Percentiles rank a stretch among this genome's conserved stretches.
Conservation (phyloP, 2,329 filamentous ascomycete species). For the Purpureocillium takamizusanense region DNA sequence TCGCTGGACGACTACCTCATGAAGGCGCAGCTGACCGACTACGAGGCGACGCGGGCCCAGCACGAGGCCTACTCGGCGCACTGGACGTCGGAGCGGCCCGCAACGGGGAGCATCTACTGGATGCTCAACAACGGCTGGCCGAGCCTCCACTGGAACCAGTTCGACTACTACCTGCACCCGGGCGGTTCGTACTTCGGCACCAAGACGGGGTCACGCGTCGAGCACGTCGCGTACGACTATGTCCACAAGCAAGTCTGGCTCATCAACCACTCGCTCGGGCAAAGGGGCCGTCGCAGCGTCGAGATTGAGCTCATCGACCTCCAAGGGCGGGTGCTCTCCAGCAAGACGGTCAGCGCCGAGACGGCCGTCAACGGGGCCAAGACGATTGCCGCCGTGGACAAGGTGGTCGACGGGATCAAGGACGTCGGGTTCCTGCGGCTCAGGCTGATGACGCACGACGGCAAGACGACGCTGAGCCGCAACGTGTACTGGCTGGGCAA, state of each 20-base stretch:
- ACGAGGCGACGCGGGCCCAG: constrained; percentile 51
- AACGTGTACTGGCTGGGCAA: constrained; percentile 52
- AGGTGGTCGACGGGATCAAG: constrained; percentile 19
- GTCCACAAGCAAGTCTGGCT: constrained; percentile 34
- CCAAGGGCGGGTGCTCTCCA: constrained; percentile 32
- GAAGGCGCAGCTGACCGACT: constrained; percentile 54
- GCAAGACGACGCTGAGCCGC: constrained; percentile 31
- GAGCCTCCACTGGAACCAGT: constrained; percentile 55
- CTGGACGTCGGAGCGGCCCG: constrained; percentile 40
- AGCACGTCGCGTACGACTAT: constrained; percentile 50
- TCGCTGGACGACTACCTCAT: constrained; percentile 48
- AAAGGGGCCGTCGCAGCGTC: constrained; percentile 30
- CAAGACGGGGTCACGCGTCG: constrained; percentile 39
- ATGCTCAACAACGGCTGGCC: constrained; percentile 61
- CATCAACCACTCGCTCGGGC: constrained; percentile 42
- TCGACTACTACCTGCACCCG: constrained; percentile 52
- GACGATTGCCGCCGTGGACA: constrained; percentile 13
- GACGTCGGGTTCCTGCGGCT: constrained; percentile 43
- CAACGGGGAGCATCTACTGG: constrained; percentile 57
- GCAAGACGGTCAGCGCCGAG: constrained; percentile 15
- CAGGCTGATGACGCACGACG: constrained; percentile 25
- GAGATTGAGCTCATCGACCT: constrained; percentile 39
- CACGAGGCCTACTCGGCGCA: constrained; percentile 46
- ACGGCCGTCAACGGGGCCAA: constrained; percentile 37
- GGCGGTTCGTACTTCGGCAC: constrained; percentile 51